phyloP scores from a whole-genome alignment of 768 basidiomycete genomes.

The Inosperma sp. region DNA sequence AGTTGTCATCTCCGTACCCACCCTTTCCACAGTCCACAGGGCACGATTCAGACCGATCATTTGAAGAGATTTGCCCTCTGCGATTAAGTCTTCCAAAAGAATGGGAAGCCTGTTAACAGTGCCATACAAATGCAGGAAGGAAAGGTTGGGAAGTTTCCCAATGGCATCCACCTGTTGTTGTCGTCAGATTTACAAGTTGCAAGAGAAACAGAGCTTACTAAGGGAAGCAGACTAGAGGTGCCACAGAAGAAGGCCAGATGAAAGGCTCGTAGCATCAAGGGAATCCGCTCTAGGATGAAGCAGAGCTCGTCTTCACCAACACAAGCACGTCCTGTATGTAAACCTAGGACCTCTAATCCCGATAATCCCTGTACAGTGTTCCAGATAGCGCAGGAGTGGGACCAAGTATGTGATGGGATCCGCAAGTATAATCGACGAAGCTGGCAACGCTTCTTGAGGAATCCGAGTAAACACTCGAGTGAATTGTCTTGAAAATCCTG shows the following conservation, averaged over 20 bases:
- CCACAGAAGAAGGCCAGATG: conserved; percentile 36
- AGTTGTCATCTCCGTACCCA: conserved; percentile 25
- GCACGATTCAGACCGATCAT: conserved; percentile 38
- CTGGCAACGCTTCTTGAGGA: conserved; percentile 27
- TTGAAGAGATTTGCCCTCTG: conserved; percentile 28
- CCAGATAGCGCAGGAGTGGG: conserved; percentile 17
- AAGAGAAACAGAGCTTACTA: conserved; percentile 21
- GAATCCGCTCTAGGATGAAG: conserved; percentile 24
- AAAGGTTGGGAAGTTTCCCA: conserved; percentile 26
- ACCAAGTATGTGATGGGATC: conserved; percentile 14
- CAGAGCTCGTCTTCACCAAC: conserved; percentile 24
- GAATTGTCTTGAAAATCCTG: conserved; percentile 5
- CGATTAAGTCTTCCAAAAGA: conserved; percentile 31
- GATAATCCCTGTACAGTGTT: conserved; percentile 24
- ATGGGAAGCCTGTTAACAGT: conserved; percentile 28
- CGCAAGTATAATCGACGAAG: conserved; percentile 30
- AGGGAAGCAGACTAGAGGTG: conserved; percentile 21
- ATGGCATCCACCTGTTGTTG: conserved; percentile 24
- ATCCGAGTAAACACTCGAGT: conserved; percentile 11
- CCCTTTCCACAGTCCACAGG: conserved; percentile 34
- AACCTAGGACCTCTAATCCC: conserved; percentile 33
- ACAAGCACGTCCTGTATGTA: conserved; percentile 32
- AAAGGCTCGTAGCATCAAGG: conserved; percentile 30
- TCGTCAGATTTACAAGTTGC: neutral
- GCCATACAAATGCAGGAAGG: conserved; percentile 38